Base-by-base conservation (phyloP, 2,329 filamentous ascomycete genomes). In the Ascochyta fabae region DNA sequence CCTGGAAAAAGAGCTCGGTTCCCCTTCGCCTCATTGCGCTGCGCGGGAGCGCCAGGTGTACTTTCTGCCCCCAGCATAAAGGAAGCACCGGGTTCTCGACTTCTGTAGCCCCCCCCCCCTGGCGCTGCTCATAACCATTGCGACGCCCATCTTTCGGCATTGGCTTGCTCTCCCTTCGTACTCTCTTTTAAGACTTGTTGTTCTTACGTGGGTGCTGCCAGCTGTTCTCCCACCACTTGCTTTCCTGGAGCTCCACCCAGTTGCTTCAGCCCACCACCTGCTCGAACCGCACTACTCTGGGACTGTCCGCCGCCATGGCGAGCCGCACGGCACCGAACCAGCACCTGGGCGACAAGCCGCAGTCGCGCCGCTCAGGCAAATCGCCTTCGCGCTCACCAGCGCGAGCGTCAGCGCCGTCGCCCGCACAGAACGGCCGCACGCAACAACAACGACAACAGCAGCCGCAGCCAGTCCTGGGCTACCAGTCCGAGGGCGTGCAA, bases 401-500 rank as follows among this genome's bases (percentile, higher is more conserved):
- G 43, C 67, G 64, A 9, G 64, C 64, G 6, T 68, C 70, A 27
- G 54, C 58, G 45, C 53, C 53, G 43, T 61, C 59, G 26, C 56
- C 54, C 19, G 53, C 53, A 15, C 29, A 40, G 13, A 58, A 54
- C 43, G 49, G 29, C 35, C 57, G 39, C 15, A 73, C 73, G 64
- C 72, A 76, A 59, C 74, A 77, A 60, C 72, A 76, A 50, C 56
- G 66, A 59, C 74, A 77, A 60, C 72, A 76, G 51, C 56, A 67
- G 42, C n/a, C 47, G 26, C 61, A 69, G 52, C 57, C 63, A 53
- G 60, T 67, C 47, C 60, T 50, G 51, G 86, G 88, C 69, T 93
- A 91, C 79, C 84, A 87, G 53, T 92, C 90, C 2, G 86, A 91
- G 46, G 90, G 90, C 45, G 90, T 98, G 50, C 83, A 86, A 64